phyloP scores from a whole-genome alignment of 352 stramenopile genomes.

The Globisporangium apiculatum region DNA sequence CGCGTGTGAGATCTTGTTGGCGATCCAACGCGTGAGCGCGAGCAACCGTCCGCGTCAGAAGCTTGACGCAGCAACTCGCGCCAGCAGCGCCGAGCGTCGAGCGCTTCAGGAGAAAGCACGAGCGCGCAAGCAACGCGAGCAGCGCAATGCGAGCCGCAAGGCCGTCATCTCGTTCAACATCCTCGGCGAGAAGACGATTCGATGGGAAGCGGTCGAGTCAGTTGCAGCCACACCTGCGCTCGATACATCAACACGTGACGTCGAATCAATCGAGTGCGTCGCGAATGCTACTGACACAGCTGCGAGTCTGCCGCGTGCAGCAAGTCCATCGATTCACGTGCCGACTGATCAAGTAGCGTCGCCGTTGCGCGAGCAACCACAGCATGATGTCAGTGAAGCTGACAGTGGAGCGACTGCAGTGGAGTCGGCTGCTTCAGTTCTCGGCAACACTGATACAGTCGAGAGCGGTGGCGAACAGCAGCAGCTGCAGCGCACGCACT shows the following conservation, averaged over 20 bases:
- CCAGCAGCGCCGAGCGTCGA: background rate
- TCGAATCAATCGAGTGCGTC: background rate
- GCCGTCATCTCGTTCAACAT: constrained; percentile 57
- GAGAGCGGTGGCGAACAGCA: background rate
- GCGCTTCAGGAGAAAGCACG: constrained; percentile 6
- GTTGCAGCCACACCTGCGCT: background rate
- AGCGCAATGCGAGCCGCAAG: constrained; percentile 17
- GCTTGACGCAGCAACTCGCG: too few species aligned
- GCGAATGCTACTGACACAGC: background rate
- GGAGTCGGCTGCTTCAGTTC: background rate
- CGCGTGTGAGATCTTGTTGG: constrained; percentile 19
- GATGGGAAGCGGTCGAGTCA: constrained; percentile 22
- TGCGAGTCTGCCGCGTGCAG: background rate
- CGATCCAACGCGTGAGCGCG: constrained; percentile 2
- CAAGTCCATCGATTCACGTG: constrained; percentile 6
- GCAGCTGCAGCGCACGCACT: background rate
- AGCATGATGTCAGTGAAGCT: background rate
- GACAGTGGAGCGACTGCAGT: background rate
- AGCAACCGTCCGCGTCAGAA: too few species aligned
- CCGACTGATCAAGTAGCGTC: constrained; percentile 6
- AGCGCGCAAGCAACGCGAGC: constrained; percentile 21
- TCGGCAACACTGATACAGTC: background rate
- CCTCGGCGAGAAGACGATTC: constrained; percentile 57
- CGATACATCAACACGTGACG: background rate
- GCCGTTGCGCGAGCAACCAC: background rate